These are phyloP conservation scores for Lizonia empirigonia DNA, from an alignment of 2,329 filamentous ascomycete species.

Conservation along the genomic window DNA sequence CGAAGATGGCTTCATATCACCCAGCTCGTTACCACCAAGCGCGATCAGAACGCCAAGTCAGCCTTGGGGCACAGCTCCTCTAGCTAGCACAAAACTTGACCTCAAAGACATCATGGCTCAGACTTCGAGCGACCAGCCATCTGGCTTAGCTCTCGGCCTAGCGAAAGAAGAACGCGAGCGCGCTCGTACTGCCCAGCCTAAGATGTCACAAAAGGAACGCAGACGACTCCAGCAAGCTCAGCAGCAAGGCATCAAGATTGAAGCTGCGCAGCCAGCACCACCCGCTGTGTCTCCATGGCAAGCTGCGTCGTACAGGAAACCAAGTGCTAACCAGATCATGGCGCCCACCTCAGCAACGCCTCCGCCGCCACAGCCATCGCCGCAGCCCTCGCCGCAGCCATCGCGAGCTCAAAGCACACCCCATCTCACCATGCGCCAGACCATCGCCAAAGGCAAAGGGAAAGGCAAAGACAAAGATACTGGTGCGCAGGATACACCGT, in stretches of 20 bases:
- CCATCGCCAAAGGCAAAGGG: constrained; percentile 51
- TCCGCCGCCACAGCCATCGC: constrained; percentile 6
- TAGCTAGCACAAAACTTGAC: constrained; percentile 69
- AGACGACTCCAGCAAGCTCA: constrained; percentile 62
- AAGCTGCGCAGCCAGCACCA: constrained; percentile 38
- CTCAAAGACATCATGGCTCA: constrained; percentile 78
- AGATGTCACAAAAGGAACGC: constrained; percentile 88
- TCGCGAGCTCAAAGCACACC: constrained; percentile 48
- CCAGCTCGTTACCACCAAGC: constrained; percentile 30
- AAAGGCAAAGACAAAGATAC: constrained; percentile 37
- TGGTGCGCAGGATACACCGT: constrained; percentile 22
- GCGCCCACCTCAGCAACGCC: constrained; percentile 8
- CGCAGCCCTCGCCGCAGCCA: constrained; percentile 23
- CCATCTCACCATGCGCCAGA: constrained; percentile 66
- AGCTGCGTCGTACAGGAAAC: constrained; percentile 40
- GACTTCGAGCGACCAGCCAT: constrained; percentile 57
- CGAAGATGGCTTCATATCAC: constrained; percentile 18
- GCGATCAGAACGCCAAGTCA: constrained; percentile 39
- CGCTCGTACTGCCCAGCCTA: constrained; percentile 54
- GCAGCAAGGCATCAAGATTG: constrained; percentile 38
- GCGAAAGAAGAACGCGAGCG: constrained; percentile 51
- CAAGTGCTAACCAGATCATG: constrained; percentile 26
- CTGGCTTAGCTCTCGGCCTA: constrained; percentile 60
- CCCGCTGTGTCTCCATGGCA: constrained; percentile 45
- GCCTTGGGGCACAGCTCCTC: constrained; percentile 60